Evolutionary conservation across 2,329 filamentous ascomycete species (phyloP).

Genomic region (Stemphylium beticola): DNA sequence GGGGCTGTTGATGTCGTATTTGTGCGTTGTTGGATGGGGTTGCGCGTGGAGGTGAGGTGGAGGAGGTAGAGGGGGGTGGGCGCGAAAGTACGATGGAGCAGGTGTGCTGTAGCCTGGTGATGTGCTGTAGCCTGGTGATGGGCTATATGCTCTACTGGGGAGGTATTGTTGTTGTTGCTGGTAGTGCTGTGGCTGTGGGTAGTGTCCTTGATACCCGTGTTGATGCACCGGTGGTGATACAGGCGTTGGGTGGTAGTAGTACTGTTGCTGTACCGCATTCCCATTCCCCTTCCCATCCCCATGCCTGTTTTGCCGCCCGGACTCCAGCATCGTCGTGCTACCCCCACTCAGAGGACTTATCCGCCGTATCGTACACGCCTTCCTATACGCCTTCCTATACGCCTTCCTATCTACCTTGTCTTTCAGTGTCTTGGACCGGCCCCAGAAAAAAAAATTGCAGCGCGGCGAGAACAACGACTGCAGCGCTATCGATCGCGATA

Average conservation of each 20-base stretch:
- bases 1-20: conserved; percentile 5
- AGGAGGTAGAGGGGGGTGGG: background rate
- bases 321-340: conserved; percentile 1
- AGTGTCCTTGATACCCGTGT: background rate
- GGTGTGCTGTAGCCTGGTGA: background rate
- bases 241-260: background rate
- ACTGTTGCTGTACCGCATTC: background rate
- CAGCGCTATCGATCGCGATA: conserved; percentile 64
- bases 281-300: background rate
- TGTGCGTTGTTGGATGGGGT: background rate
- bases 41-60: background rate
- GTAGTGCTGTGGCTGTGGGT: background rate
- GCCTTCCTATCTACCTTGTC: conserved; percentile 32
- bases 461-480: conserved; percentile 26
- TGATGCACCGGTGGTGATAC: too few species aligned
- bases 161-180: background rate
- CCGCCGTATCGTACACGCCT: conserved; percentile 17
- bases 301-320: background rate
- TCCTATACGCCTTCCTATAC: conserved; percentile 32
- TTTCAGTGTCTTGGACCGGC: conserved; percentile 27
- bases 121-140: background rate
- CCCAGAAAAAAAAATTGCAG: conserved; percentile 40
- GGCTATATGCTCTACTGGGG: background rate
- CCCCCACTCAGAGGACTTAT: background rate
- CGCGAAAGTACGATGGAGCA: background rate